Base-by-base conservation (phyloP, 345 rosid species). In the Corymbia maculata region DNA sequence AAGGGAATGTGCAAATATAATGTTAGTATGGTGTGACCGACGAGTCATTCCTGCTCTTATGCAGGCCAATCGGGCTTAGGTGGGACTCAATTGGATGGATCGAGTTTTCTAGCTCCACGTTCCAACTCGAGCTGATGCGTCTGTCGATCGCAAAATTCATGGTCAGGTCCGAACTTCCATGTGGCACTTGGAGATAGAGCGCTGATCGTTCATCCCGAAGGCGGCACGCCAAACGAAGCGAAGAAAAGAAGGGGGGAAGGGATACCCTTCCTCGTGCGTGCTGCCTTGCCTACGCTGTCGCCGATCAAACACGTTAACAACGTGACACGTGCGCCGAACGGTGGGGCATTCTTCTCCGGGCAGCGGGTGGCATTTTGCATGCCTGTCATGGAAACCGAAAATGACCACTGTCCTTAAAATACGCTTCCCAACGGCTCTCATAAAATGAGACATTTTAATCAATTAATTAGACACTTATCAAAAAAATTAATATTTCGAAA, bases 11-110 rank as follows among this genome's bases (percentile, higher is more conserved):
- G 79, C 9, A 4, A 30, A 15, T 14, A 66, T 66, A 5, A 5
- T 15, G 42, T n/a, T 36, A 14, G 6, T 7, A 14, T 4, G 9
- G 10, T 13, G 75, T 66, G 3, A 66, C 15, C 30, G 19, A 15
- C 30, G 6, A 66, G 7, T n/a, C 10, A 66, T 13, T 0, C 1
- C 3, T n/a, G 42, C 42, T 13, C 21, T 3, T 19, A 3, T 64
- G 42, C 2, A 1, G 75, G 42, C 8, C 5, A n/a, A 6, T n/a
- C 8, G 5, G 9, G 42, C 19, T 64, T 64, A 6, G 9, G 0
- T 64, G 1, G 36, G 9, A 64, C 19, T 36, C 22, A 16, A 17
- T 70, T 26, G 2, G 7, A 17, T 36, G 80, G 9, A 70, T 36
- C 47, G 19, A 70, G 8, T 13, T 17, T 75, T 75, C 7, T 36